Percentiles rank a stretch among this genome's conserved stretches.
Evolutionary conservation across 257 asterid genomes (phyloP).

Genomic region (Verbena officinalis): DNA sequence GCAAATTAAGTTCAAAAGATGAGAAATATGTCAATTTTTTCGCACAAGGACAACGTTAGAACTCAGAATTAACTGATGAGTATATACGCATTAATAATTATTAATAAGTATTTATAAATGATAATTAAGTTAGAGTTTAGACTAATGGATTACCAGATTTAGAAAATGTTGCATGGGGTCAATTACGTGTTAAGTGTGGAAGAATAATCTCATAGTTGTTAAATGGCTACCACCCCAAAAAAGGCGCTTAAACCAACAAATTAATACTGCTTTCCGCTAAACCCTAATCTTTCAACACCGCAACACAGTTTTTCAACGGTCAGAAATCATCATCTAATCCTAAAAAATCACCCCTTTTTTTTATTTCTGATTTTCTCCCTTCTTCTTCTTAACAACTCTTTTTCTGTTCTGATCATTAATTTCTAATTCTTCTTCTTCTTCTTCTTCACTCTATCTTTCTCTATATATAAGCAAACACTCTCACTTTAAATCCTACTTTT

Average conservation of each 20-base stretch:
- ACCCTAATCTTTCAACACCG: conserved; percentile 31
- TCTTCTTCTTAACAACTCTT: neutral
- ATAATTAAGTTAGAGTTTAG: too few relatives aligned
- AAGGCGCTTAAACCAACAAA: conserved; percentile 24
- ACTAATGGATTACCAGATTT: neutral
- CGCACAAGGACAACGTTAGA: neutral
- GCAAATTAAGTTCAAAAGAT: neutral
- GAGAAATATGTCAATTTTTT: neutral
- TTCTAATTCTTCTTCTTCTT: too few relatives aligned
- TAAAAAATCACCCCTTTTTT: neutral
- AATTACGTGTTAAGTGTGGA: conserved; percentile 27
- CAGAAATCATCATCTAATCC: conserved; percentile 16
- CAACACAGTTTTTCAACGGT: conserved; percentile 26
- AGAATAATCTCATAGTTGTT: conserved; percentile 10
- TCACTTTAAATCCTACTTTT: conserved; percentile 19
- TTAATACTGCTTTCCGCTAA: conserved; percentile 31
- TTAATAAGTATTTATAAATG: too few relatives aligned
- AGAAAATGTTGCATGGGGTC: too few relatives aligned
- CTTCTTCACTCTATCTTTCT: neutral
- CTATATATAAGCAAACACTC: conserved; percentile 25
- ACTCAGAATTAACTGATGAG: too few relatives aligned
- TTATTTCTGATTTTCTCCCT: neutral
- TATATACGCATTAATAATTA: too few relatives aligned
- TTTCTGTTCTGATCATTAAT: neutral
- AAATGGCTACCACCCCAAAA: conserved; percentile 15